Base-by-base conservation (phyloP, 2,329 filamentous ascomycete genomes). In the Trichoderma sp. region DNA sequence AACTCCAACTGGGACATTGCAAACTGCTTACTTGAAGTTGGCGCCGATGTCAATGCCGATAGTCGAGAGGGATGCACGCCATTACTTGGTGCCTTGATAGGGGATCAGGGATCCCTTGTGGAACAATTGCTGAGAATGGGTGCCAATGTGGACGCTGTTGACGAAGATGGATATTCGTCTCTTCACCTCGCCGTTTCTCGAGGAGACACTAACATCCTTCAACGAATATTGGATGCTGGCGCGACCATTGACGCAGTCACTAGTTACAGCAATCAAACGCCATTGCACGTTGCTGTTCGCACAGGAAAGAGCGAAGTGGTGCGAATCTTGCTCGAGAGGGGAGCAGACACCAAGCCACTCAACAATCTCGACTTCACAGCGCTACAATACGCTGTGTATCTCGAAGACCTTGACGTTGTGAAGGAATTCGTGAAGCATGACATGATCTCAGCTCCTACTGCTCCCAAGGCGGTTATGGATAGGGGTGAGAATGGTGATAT, bases 261-360 rank as follows among this genome's bases (percentile, higher is more conserved):
- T 5, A 10, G n/a, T 3, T 0, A 0, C 6, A 1, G 10, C 10
- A 34, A 21, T 19, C 24, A 58, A 6, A 47, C 55, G 1, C 43
- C 55, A 34, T 30, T 58, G 1, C 55, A 58, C 6, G 47, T 47
- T 17, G 55, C 55, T 7, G 26, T 58, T 47, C 55, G 55, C 43
- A 24, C 21, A 0, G n/a, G 43, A 1, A 0, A 21, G 1, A 17
- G 3, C 1, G 12, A 17, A 2, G 17, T 58, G 9, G 26, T 58
- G 6, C 43, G 21, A 19, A 34, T 24, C 9, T 34, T 58, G 1
- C 55, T 58, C n/a, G 17, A 17, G 7, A 34, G 7, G 3, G 41
- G 55, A 47, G 43, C 55, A 10, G 19, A 17, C 0, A 47, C 26
- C n/a, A 21, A 3, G 0, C 3, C 30, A 10, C 15, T 19, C 12